Base-by-base conservation (phyloP, 2,329 filamentous ascomycete genomes). In the Lojkania enalia region DNA sequence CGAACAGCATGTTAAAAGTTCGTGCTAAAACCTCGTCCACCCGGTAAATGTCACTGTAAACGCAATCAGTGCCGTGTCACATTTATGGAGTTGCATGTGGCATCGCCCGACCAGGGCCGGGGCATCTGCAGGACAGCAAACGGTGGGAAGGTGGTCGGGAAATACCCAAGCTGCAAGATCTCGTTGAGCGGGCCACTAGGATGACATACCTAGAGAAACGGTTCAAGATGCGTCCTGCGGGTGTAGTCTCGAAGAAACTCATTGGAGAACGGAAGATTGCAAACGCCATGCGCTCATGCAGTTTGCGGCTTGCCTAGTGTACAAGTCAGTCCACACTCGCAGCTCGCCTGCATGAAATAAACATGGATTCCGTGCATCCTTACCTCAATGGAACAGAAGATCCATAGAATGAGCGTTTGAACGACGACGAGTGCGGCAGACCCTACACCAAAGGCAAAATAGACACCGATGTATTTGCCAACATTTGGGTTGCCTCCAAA, bases 301-400 rank as follows among this genome's bases (percentile, higher is more conserved):
- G 79, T 74, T 97, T 99, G 51, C 94, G 84, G 15, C 92, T 96
- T 39, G 94, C 94, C 84, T 89, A 52, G 25, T 37, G 43, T 46
- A 44, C 37, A 58, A 46, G 54, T 68, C 37, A 69, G 61, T 53
- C 32, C 35, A 36, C 35, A 32, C 29, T 48, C 25, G 15, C 39
- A 12, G 21, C 13, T 36, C 39, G 9, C 43, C 44, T 48, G 45
- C 44, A 44, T 15, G 42, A 12, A 35, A 38, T 39, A 9, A 15
- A 9, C 30, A 16, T 9, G 30, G 30, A 12, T 7, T 11, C 18
- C 20, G 29, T 39, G 47, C 42, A 35, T n/a, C 68, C 77, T 63
- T 76, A 89, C 87, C 81, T 99, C 94, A 52, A 99, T 99, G 3
- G 94, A 97, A 74, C 95, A 99, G 75, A 99, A 97, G 55, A 99